Evolutionary conservation across 2,329 filamentous ascomycete genomes (phyloP).

Genomic region (Hansfordia pulvinata): DNA sequence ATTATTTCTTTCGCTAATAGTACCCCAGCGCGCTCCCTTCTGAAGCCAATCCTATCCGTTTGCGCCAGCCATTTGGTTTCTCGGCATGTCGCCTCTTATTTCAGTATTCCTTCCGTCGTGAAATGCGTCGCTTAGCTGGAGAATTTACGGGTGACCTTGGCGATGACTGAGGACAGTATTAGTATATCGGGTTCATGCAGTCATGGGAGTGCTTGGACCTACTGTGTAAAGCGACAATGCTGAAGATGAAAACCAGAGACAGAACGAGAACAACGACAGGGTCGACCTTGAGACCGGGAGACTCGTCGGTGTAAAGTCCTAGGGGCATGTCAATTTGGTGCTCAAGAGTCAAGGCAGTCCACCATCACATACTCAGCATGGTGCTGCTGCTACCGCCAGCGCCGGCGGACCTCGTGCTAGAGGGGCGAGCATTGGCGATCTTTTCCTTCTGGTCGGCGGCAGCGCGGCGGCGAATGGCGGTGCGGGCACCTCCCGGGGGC

Average conservation of each 20-base stretch:
- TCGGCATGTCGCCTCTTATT: no score
- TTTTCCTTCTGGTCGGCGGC: slow-evolving; percentile 97
- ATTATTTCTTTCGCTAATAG: no score
- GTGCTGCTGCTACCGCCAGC: slow-evolving; percentile 94
- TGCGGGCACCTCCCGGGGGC: slow-evolving; percentile 85
- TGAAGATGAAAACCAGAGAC: slow-evolving; percentile 97
- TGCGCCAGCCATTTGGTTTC: no score
- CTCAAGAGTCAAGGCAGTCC: slow-evolving; percentile 11
- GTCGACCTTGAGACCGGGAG: slow-evolving; percentile 92
- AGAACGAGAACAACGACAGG: slow-evolving; percentile 94
- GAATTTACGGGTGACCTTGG: slow-evolving; percentile 88
- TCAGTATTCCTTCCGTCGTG: no score
- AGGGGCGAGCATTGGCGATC: slow-evolving; percentile 83
- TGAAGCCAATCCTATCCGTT: no score
- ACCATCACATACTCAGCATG: slow-evolving; percentile 70
- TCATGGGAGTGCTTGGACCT: slow-evolving; percentile 24
- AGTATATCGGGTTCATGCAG: slow-evolving; percentile 3
- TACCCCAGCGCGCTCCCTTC: no score
- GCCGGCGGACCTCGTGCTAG: slow-evolving; percentile 83
- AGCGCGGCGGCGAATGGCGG: slow-evolving; percentile 86
- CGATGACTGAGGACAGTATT: slow-evolving; percentile 55
- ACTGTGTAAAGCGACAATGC: slow-evolving; percentile 95
- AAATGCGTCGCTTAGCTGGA: slow-evolving; percentile 45
- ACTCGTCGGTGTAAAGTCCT: slow-evolving; percentile 97
- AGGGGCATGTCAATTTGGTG: not conserved